Evolutionary conservation across 495 filamentous ascomycete genomes (phyloP).

Genomic region (Podospora sp.): DNA sequence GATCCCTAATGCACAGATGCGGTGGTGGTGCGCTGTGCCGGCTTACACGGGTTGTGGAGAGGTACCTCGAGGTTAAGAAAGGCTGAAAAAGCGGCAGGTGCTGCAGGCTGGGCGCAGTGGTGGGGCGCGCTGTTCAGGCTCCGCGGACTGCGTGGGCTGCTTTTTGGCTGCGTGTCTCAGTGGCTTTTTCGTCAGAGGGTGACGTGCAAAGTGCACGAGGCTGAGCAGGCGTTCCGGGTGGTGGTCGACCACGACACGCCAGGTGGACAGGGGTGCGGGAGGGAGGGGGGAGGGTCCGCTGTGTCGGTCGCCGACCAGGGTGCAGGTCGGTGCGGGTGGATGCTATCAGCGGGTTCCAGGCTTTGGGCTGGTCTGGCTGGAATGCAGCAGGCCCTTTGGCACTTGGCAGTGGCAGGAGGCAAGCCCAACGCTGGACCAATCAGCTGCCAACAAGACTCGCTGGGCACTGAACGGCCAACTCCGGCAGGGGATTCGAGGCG

Average conservation of each 20-base stretch:
- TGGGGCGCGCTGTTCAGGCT: conserved; percentile 25
- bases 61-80: conserved; percentile 6
- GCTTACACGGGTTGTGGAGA: conserved; percentile 11
- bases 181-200: conserved; percentile 35
- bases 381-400: conserved; percentile 23
- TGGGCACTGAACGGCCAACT: conserved; percentile 27
- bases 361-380: conserved; percentile 32
- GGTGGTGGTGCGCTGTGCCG: background rate
- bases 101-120: conserved; percentile 26
- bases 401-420: conserved; percentile 30
- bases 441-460: conserved; percentile 10
- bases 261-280: conserved; percentile 36
- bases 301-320: conserved; percentile 34
- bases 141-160: conserved; percentile 27
- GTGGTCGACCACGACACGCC: conserved; percentile 29
- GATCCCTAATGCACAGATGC: background rate
- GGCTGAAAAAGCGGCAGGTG: conserved; percentile 29
- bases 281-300: conserved; percentile 27
- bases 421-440: conserved; percentile 20
- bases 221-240: conserved; percentile 39
- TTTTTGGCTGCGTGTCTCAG: conserved; percentile 38
- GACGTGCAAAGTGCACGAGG: conserved; percentile 42
- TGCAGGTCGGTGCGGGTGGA: conserved; percentile 9
- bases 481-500: conserved; percentile 22
- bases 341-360: conserved; percentile 36